Base-by-base conservation (phyloP, 768 basidiomycete species). In the Daedalea quercina region DNA sequence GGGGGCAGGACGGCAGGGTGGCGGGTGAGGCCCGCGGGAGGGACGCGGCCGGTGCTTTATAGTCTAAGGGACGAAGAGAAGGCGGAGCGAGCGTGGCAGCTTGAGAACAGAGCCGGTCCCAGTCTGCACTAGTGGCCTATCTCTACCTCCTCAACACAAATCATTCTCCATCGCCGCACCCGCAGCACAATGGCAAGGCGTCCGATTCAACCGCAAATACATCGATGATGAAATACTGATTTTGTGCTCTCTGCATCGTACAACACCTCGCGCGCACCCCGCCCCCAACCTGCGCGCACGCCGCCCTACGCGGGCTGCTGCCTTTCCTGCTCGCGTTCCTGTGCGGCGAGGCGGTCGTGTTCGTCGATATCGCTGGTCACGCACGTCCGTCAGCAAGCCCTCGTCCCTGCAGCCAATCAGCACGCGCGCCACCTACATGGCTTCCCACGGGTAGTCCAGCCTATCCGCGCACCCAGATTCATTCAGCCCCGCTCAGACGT, bases 401-500 rank as follows among this genome's bases (percentile, higher is more conserved):
- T 24, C 23, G 19, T 20, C 19, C 25, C 44, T 12, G 23, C 54
- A 40, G 55, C 59, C 47, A 55, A 61, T 57, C 54, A 59, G 43
- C 15, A 34, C 50, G 47, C 52, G 52, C 15, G 28, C 33, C 19
- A 67, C 86, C 70, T 62, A 86, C 88, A 65, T 73, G 22, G 82
- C 79, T 72, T 90, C 88, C 88, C 89, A 90, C 60, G 88, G 88
- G 64, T 90, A 90, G 63, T 90, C 85, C 56, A 90, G 74, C 88
- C 87, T 88, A 63, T 61, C 49, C 26, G 35, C 35, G 52, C 12
- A 12, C 44, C 43, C 23, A 50, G 40, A 57, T 53, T 46, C 42
- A 28, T 42, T 37, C 44, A 23, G 31, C 47, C 53, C 35, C 44
- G 17, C 24, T 53, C 45, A 54, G 54, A 35, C 54, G 24, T 26